Evolutionary conservation across 768 basidiomycete species (phyloP).

Genomic region (Tephrocybe sp.): DNA sequence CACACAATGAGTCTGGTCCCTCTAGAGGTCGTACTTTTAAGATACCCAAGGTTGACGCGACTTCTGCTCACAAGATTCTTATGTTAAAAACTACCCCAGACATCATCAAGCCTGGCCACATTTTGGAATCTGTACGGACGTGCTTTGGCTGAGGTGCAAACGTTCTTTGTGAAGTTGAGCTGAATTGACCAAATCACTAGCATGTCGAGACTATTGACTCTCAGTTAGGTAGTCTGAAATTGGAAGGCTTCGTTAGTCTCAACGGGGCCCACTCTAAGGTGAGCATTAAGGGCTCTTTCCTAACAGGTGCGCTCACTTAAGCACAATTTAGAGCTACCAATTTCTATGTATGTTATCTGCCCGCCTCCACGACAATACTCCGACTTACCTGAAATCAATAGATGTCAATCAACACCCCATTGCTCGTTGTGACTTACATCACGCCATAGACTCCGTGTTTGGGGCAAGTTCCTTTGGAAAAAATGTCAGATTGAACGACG

Average conservation of each 20-base stretch:
- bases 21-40: conserved; percentile 50
- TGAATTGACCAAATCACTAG: conserved; percentile 35
- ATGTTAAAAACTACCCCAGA: conserved; percentile 40
- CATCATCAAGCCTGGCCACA: conserved; percentile 56
- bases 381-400: conserved; percentile 26
- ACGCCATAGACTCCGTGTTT: conserved; percentile 65
- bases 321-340: conserved; percentile 65
- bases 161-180: not conserved
- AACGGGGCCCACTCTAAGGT: conserved; percentile 77
- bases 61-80: not conserved
- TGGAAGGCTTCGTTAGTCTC: conserved; percentile 86
- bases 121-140: conserved; percentile 79
- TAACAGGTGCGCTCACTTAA: conserved; percentile 8
- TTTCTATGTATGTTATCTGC: conserved; percentile 67
- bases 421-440: conserved; percentile 64
- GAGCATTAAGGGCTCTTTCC: conserved; percentile 11
- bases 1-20: conserved; percentile 33
- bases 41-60: conserved; percentile 61
- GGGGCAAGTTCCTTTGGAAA: conserved; percentile 70
- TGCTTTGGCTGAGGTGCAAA: conserved; percentile 63
- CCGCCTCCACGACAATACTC: not conserved
- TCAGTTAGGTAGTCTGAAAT: conserved; percentile 45
- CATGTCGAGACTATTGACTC: conserved; percentile 66
- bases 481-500: conserved; percentile 49
- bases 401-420: conserved; percentile 82